Conservation (phyloP, 768 basidiomycete species). For the Boletus rufocinnamomeus region DNA sequence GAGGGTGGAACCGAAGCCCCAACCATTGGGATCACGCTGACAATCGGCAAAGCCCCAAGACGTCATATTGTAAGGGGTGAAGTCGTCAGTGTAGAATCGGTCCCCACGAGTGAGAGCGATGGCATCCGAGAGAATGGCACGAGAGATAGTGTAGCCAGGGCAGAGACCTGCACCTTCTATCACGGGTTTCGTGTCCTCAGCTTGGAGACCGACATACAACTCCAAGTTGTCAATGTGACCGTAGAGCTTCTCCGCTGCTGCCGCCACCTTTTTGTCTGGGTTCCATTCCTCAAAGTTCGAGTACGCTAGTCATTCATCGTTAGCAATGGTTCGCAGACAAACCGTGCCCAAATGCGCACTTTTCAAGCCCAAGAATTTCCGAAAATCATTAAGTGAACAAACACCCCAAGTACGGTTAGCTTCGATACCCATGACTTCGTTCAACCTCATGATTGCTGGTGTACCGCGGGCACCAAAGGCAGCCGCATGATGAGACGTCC, state of each 20-base stretch:
- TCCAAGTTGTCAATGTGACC: conserved; percentile 76
- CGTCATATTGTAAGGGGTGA: conserved; percentile 78
- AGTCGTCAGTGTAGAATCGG: conserved; percentile 79
- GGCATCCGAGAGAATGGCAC: conserved; percentile 84
- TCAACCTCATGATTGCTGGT: conserved; percentile 69
- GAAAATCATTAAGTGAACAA: conserved; percentile 83
- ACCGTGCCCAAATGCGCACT: conserved; percentile 40
- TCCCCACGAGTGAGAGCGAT: conserved; percentile 87
- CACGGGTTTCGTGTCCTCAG: conserved; percentile 73
- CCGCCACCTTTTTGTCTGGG: conserved; percentile 63
- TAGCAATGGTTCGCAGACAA: background rate
- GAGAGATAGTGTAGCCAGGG: conserved; percentile 82
- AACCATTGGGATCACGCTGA: conserved; percentile 68
- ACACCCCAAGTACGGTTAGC: conserved; percentile 77
- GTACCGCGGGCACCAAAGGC: conserved; percentile 78
- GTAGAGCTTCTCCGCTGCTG: conserved; percentile 76
- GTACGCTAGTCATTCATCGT: conserved; percentile 49
- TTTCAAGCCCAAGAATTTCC: conserved; percentile 78
- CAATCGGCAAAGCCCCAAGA: conserved; percentile 86
- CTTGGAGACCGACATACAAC: conserved; percentile 79
- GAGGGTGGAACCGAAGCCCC: conserved; percentile 70
- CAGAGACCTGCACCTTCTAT: conserved; percentile 82
- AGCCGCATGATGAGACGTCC: conserved; percentile 70
- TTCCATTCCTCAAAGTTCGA: conserved; percentile 81
- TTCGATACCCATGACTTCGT: conserved; percentile 86